Evolutionary conservation across 2,329 filamentous ascomycete genomes (phyloP).

Genomic region (Macroventuria anomochaeta): DNA sequence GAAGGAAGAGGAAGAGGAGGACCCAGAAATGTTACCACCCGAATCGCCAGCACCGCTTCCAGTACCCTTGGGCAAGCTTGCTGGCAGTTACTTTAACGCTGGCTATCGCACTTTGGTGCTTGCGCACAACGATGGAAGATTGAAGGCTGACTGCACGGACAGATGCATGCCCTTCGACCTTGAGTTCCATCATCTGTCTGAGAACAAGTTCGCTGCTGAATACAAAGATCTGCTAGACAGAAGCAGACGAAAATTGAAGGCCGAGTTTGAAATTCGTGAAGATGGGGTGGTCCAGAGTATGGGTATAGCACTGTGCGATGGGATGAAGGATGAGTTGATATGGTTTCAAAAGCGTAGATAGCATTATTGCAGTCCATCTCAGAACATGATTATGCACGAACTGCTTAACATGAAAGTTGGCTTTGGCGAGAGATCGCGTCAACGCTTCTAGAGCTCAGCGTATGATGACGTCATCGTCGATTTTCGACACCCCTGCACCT

Average conservation of each 20-base stretch:
- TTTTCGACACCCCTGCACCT: too few species aligned
- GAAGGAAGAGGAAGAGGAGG: background rate
- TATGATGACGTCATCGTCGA: constrained; percentile 6
- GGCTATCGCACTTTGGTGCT: constrained; percentile 19
- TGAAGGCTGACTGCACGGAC: constrained; percentile 20
- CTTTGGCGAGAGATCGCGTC: too few species aligned
- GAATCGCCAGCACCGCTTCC: too few species aligned
- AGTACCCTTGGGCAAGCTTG: constrained; percentile 8
- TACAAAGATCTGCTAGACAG: background rate
- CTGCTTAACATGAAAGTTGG: too few species aligned
- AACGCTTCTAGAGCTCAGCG: background rate
- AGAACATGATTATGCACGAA: too few species aligned
- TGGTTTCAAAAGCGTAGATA: constrained; percentile 13
- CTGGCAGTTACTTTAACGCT: constrained; percentile 13
- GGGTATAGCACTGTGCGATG: constrained; percentile 14
- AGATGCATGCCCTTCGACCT: constrained; percentile 18
- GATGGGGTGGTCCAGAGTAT: constrained; percentile 7
- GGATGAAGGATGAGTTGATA: constrained; percentile 12
- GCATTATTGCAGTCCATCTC: background rate
- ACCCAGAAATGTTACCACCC: background rate
- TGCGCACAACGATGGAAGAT: background rate
- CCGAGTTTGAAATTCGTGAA: constrained; percentile 12
- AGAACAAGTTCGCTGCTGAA: constrained; percentile 6
- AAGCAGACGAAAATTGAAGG: constrained; percentile 5
- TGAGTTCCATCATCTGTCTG: constrained; percentile 14